phyloP scores from a whole-genome alignment of 768 basidiomycete species.

The Panaeolus cyanescens region DNA sequence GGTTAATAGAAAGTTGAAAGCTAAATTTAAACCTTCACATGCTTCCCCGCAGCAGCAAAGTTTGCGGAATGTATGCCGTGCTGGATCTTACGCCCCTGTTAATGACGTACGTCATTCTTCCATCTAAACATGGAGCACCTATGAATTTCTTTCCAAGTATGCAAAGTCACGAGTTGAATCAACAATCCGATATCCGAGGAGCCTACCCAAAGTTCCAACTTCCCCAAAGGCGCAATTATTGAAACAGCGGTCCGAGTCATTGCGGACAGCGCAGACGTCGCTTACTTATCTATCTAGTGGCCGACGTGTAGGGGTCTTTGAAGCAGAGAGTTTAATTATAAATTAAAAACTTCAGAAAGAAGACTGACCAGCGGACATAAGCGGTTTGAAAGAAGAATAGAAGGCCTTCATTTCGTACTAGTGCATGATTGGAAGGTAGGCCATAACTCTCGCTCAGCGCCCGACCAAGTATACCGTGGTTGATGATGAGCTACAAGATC shows the following conservation, averaged over 20 bases:
- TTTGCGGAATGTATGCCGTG: neutral
- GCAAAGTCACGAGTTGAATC: neutral
- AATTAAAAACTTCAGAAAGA: neutral
- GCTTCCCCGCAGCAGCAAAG: neutral
- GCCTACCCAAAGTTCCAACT: neutral
- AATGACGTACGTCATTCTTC: neutral
- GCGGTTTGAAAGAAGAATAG: neutral
- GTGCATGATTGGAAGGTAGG: neutral
- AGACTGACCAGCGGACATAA: neutral
- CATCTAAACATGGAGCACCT: neutral
- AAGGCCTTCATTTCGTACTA: neutral
- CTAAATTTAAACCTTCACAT: neutral
- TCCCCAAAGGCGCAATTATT: neutral
- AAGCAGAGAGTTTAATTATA: neutral
- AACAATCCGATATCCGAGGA: neutral
- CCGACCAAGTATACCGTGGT: neutral
- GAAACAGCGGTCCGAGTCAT: neutral
- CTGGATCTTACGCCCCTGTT: too few relatives aligned
- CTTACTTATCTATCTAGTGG: neutral
- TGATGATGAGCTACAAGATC: neutral
- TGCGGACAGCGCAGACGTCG: neutral
- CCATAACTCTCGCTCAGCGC: neutral
- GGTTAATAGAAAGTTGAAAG: too few relatives aligned
- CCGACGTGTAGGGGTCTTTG: neutral
- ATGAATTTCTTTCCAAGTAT: too few relatives aligned